These are phyloP conservation scores for Allomyces javanicus DNA, from an alignment of 192 early-diverging fungal species.

Conservation along the genomic window DNA sequence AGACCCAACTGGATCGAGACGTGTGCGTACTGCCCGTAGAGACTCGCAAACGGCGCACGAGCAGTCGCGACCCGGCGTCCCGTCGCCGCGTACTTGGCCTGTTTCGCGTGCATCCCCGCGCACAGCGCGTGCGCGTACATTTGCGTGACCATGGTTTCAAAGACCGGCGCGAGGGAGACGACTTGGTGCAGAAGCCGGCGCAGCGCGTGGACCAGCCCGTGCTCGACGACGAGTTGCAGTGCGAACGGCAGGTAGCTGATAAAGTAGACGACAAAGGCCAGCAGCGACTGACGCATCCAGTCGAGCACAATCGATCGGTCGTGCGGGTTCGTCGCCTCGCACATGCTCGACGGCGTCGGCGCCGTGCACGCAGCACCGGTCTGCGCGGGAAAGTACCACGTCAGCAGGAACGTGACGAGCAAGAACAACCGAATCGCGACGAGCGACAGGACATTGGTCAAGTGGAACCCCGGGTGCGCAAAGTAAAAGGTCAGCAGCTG, in stretches of 20 bases:
- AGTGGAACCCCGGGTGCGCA: conserved; percentile 73
- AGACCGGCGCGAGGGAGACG: conserved; percentile 59
- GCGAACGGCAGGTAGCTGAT: conserved; percentile 65
- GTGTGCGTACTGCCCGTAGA: conserved; percentile 55
- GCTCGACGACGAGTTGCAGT: conserved; percentile 64
- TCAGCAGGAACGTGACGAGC: conserved; percentile 52
- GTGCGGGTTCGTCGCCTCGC: conserved; percentile 21
- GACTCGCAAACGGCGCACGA: conserved; percentile 46
- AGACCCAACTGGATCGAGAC: conserved; percentile 59
- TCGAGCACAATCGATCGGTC: conserved; percentile 50
- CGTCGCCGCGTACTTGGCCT: conserved; percentile 67
- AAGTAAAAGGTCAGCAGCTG: conserved; percentile 75
- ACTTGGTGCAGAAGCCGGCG: conserved; percentile 60
- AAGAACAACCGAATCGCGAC: conserved; percentile 62
- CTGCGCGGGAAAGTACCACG: conserved; percentile 39
- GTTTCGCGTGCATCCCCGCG: conserved; percentile 56
- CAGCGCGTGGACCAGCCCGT: conserved; percentile 54
- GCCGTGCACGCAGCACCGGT: conserved; percentile 41
- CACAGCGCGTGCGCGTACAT: conserved; percentile 63
- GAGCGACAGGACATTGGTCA: conserved; percentile 77
- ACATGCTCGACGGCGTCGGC: conserved; percentile 8
- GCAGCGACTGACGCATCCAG: conserved; percentile 63
- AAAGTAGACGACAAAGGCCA: conserved; percentile 58
- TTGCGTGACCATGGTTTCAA: conserved; percentile 72
- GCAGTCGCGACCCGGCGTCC: conserved; percentile 73